These are phyloP conservation scores for Sporothrix phasma DNA, from an alignment of 2,329 filamentous ascomycete species.

Conservation along the genomic window DNA sequence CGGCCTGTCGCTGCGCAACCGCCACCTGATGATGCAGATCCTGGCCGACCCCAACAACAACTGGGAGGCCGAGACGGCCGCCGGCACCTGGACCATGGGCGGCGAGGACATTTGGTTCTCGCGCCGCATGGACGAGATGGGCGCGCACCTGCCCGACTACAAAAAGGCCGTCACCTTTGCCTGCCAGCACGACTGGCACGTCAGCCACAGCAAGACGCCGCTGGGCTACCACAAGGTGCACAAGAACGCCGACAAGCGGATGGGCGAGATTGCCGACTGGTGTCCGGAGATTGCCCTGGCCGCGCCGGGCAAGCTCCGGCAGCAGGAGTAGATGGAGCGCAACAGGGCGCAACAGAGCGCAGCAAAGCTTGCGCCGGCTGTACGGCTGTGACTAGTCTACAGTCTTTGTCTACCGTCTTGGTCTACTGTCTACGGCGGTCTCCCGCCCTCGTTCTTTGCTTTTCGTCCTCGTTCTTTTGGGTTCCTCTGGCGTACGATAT, in stretches of 20 bases:
- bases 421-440: not conserved
- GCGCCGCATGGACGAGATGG: conserved; percentile 18
- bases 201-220: conserved; percentile 18
- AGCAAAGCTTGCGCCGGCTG: no score
- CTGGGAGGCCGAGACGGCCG: conserved; percentile 29
- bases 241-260: conserved; percentile 13
- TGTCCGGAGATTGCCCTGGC: conserved; percentile 22
- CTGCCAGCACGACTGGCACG: conserved; percentile 21
- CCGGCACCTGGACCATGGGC: conserved; percentile 17
- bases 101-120: conserved; percentile 24
- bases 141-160: conserved; percentile 18
- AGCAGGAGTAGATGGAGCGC: not conserved
- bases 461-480: not conserved
- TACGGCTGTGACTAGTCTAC: no score
- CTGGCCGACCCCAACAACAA: conserved; percentile 29
- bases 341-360: not conserved
- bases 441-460: no score
- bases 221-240: conserved; percentile 23
- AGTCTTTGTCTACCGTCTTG: not conserved
- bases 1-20: conserved; percentile 29
- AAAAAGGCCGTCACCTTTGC: conserved; percentile 18
- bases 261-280: conserved; percentile 19
- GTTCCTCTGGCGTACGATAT: not conserved
- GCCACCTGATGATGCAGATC: conserved; percentile 32
- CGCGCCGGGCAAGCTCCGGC: conserved; percentile 16